Evolutionary conservation across 2,329 filamentous ascomycete species (phyloP).

Genomic region (Sclerotinia spermophila): DNA sequence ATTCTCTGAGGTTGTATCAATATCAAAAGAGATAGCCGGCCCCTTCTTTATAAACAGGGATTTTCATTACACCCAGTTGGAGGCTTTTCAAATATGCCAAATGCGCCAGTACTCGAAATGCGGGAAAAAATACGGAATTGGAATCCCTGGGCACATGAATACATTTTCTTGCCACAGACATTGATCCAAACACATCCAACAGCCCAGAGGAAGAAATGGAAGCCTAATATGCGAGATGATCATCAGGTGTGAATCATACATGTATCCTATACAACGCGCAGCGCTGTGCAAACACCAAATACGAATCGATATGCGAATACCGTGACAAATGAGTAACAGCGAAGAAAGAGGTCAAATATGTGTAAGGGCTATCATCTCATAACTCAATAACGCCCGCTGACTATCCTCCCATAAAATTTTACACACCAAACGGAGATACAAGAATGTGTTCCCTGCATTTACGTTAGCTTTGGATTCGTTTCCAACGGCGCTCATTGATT

Average conservation of each 20-base stretch:
- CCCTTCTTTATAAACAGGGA: background rate
- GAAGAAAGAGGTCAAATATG: background rate
- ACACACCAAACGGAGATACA: background rate
- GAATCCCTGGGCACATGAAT: background rate
- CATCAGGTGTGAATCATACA: background rate
- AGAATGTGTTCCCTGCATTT: background rate
- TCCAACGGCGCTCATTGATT: background rate
- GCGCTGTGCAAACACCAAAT: constrained; percentile 2
- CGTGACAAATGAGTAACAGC: background rate
- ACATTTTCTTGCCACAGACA: background rate
- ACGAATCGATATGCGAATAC: background rate
- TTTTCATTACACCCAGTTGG: background rate
- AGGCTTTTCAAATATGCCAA: background rate
- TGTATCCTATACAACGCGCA: background rate
- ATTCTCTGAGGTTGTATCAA: background rate
- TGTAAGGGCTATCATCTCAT: background rate
- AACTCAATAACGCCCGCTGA: background rate
- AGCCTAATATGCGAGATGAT: background rate
- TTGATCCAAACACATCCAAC: background rate
- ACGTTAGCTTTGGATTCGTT: background rate
- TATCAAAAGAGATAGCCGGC: background rate
- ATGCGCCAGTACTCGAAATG: background rate
- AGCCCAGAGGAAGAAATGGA: background rate
- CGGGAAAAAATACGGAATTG: background rate
- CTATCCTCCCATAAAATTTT: background rate